A percentile compares a stretch with the other conserved stretches of the same genome.
These are phyloP conservation scores for Lactarius vividus DNA, from an alignment of 768 basidiomycete species.

Conservation along the genomic window DNA sequence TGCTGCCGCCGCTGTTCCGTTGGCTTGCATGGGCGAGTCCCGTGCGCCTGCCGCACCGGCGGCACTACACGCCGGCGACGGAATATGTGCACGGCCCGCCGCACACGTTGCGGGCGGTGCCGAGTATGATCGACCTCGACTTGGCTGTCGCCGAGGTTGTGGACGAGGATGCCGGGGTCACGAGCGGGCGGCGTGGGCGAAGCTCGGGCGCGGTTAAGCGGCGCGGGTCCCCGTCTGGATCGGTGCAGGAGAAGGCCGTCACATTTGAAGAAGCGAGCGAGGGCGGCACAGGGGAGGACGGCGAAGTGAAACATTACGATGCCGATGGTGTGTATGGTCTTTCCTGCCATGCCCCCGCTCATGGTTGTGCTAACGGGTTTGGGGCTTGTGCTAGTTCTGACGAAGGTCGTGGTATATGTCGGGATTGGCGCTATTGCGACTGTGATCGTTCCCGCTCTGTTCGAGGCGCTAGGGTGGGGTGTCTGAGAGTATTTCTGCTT, in stretches of 20 bases:
- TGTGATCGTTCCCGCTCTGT: slow-evolving; percentile 62
- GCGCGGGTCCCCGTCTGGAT: slow-evolving; percentile 14
- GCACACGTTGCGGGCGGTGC: slow-evolving; percentile 68
- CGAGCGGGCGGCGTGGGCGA: slow-evolving; percentile 40
- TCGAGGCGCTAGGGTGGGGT: slow-evolving; percentile 69
- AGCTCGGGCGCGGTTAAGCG: slow-evolving; percentile 34
- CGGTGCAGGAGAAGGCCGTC: slow-evolving; percentile 22
- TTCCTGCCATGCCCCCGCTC: slow-evolving; percentile 6
- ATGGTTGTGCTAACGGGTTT: slow-evolving; percentile 6
- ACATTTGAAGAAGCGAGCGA: slow-evolving; percentile 22
- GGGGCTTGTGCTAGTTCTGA: slow-evolving; percentile 53
- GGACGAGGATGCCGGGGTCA: slow-evolving; percentile 29
- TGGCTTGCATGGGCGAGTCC: slow-evolving; percentile 51
- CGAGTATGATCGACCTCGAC: slow-evolving; percentile 77
- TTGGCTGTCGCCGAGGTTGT: slow-evolving; percentile 33
- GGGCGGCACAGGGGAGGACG: slow-evolving; percentile 30
- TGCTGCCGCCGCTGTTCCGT: slow-evolving; percentile 85
- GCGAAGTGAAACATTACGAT: slow-evolving; percentile 72
- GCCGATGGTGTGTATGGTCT: slow-evolving; percentile 63
- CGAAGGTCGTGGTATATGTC: slow-evolving; percentile 86
- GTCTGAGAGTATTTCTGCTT: slow-evolving; percentile 30
- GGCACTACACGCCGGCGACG: slow-evolving; percentile 90
- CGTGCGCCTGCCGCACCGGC: slow-evolving; percentile 72
- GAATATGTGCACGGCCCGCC: slow-evolving; percentile 74
- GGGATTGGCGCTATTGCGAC: slow-evolving; percentile 75